phyloP scores from a whole-genome alignment of 2,329 filamentous ascomycete species.

The Fusarium tjaetaba region DNA sequence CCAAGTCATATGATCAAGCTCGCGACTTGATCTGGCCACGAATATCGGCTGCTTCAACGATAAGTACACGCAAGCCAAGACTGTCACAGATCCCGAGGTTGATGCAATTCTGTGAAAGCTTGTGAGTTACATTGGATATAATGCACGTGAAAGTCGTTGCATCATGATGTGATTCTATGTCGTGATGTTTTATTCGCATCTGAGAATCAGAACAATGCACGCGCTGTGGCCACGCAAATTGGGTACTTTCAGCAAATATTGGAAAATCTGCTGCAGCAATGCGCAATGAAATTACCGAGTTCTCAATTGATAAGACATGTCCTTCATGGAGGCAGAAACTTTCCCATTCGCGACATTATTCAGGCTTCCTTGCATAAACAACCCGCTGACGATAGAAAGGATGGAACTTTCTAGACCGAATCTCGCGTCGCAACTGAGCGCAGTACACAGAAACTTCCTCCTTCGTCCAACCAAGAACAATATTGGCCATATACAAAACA shows the following conservation, averaged over 20 bases:
- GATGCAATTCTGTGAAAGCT: neutral
- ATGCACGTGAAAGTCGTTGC: neutral
- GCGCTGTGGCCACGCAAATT: too few species aligned
- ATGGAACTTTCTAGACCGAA: conserved; percentile 43
- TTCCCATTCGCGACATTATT: neutral
- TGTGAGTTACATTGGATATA: neutral
- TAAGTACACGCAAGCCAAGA: neutral
- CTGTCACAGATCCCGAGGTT: conserved; percentile 1
- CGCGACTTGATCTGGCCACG: neutral
- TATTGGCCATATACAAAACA: conserved; percentile 46
- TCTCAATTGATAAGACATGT: too few species aligned
- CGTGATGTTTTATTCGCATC: too few species aligned
- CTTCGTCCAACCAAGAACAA: conserved; percentile 50
- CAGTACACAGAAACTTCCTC: conserved; percentile 49
- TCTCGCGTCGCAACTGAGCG: conserved; percentile 48
- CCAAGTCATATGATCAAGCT: neutral
- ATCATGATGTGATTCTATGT: neutral
- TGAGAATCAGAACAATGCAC: too few species aligned
- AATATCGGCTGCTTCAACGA: neutral
- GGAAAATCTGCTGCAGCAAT: too few species aligned
- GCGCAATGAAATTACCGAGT: too few species aligned
- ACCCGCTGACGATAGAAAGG: conserved; percentile 44
- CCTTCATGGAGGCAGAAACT: too few species aligned
- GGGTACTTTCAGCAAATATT: too few species aligned
- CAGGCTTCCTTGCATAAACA: conserved; percentile 40